Base-by-base conservation (phyloP, 2,329 filamentous ascomycete genomes). In the Colletotrichum somersetense region DNA sequence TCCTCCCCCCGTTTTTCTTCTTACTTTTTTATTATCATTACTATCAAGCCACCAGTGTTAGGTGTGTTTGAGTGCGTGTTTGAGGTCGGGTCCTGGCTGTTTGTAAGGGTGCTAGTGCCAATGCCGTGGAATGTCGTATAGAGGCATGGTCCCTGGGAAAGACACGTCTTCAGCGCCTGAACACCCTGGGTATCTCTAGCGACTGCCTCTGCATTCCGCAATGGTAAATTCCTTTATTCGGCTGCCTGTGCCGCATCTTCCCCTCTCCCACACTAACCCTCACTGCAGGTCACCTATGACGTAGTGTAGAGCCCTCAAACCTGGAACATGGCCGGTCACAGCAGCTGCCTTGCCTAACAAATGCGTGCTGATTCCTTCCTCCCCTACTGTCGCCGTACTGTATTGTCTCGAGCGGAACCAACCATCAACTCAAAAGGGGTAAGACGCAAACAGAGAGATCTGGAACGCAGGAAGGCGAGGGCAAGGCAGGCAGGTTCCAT, bases 381-480 rank as follows among this genome's bases (percentile, higher is more conserved):
- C 38, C 23, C 44, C 20, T 23, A 40, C 33, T 42, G 61, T 33
- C 50, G 16, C n/a, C n/a, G 23, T 16, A 42, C 26, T 70, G 18
- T 16, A 48, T 35, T 70, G 70, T 72, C 66, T 72, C 38, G 50
- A 23, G 44, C 61, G 46, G 65, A 72, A 70, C 64, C 66, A 61
- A 50, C 12, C 46, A n/a, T 53, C 26, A 46, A 33, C n/a, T 38
- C 44, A 52, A 6, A 5, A 38, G 18, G 23, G 35, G 35, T 16
- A 8, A n/a, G 33, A 8, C 23, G 23, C 12, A 16, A 18, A 23
- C 20, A 35, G 66, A 44, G 18, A 30, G 62, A 52, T 58, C 44
- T 38, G 57, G 38, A 46, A 40, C 38, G 52, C n/a, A 35, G 26
- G 38, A 56, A 55, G 50, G 57, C 55, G n/a, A 50, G 48, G 23